These are phyloP conservation scores for Quillaja saponaria DNA, from an alignment of 306 rosid genomes.

Conservation along the genomic window DNA sequence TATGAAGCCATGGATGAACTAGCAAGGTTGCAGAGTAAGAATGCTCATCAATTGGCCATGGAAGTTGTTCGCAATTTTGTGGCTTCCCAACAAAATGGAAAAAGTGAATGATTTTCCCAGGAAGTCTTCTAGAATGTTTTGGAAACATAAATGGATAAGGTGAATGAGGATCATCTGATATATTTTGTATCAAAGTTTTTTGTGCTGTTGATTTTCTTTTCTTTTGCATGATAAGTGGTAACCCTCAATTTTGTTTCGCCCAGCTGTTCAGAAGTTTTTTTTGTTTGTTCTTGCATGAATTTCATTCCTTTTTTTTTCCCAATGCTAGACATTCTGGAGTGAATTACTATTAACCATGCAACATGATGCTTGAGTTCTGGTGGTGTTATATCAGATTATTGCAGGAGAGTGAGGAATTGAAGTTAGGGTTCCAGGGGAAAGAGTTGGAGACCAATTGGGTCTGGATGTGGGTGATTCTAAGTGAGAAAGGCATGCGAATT, in stretches of 20 bases:
- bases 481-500: no score
- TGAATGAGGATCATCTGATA: slow-evolving; percentile 28
- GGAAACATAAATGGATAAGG: slow-evolving; percentile 26
- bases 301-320: no score
- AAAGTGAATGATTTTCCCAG: slow-evolving; percentile 49
- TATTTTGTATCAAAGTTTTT: slow-evolving; percentile 40
- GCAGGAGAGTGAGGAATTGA: no score
- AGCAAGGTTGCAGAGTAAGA: slow-evolving; percentile 83
- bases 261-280: no score
- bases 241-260: slow-evolving; percentile 16
- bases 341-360: no score
- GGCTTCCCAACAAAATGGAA: slow-evolving; percentile 79
- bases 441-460: no score
- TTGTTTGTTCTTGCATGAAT: no score
- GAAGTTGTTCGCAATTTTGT: slow-evolving; percentile 86
- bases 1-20: slow-evolving; percentile 72
- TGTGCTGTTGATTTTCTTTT: neutral
- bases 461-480: no score
- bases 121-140: slow-evolving; percentile 23
- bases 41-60: slow-evolving; percentile 88
- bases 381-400: no score
- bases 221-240: neutral
- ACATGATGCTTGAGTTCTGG: no score
- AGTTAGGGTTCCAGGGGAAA: no score
- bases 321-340: no score